Conservation (phyloP, 257 asterid species). For the Hygrophila difformis region DNA sequence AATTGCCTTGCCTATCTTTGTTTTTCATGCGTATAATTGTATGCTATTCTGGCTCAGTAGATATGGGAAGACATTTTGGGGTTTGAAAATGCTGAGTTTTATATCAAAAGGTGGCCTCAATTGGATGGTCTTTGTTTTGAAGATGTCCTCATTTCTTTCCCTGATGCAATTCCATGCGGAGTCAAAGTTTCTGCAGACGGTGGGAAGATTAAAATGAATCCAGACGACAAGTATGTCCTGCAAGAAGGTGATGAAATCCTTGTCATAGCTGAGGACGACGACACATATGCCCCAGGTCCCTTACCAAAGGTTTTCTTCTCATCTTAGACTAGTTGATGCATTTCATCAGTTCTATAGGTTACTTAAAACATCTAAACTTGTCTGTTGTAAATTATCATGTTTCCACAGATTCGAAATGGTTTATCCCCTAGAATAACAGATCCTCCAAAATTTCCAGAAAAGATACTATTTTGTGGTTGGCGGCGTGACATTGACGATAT, state of each 20-base stretch:
- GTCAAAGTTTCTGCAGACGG: constrained; percentile 76
- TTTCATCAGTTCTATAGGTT: constrained; percentile 19
- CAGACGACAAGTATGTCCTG: constrained; percentile 71
- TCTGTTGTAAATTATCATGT: too few relatives aligned
- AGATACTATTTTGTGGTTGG: constrained; percentile 93
- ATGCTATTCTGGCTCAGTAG: constrained; percentile 32
- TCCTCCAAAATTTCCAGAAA: constrained; percentile 92
- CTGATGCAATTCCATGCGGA: constrained; percentile 96
- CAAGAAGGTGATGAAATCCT: constrained; percentile 91
- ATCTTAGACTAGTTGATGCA: constrained; percentile 18
- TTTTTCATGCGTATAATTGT: constrained; percentile 1
- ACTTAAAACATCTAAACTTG: constrained; percentile 10
- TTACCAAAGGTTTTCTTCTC: constrained; percentile 59
- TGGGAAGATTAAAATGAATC: constrained; percentile 82
- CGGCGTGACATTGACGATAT: constrained; percentile 96
- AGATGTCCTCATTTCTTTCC: constrained; percentile 74
- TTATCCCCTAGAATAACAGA: constrained; percentile 54
- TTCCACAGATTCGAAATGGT: constrained; percentile 56
- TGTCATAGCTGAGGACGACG: constrained; percentile 98
- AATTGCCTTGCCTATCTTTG: too few relatives aligned
- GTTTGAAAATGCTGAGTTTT: constrained; percentile 93
- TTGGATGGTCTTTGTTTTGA: constrained; percentile 64
- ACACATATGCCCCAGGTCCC: constrained; percentile 89
- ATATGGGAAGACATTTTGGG: constrained; percentile 99
- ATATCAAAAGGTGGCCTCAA: constrained; percentile 89